Percentiles rank a stretch among this genome's conserved stretches.
phyloP scores from a whole-genome alignment of 2,329 filamentous ascomycete species.

The Alternaria viburni region DNA sequence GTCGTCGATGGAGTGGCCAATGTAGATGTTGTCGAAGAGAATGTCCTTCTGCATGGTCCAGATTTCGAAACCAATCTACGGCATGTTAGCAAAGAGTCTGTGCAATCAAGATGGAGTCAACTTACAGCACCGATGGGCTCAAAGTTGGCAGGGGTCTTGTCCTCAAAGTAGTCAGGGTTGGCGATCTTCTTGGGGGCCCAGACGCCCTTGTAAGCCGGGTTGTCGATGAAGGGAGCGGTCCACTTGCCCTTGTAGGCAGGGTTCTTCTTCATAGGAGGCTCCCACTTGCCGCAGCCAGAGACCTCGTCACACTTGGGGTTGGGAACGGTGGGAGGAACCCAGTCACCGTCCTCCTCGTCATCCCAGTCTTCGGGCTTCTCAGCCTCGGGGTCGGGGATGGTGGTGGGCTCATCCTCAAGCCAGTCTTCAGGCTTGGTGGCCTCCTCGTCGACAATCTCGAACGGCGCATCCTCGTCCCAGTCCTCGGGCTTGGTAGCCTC shows the following conservation, averaged over 20 bases:
- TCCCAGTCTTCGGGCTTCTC: conserved; percentile 99
- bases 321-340: conserved; percentile 84
- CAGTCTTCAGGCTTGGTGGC: conserved; percentile 93
- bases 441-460: conserved; percentile 92
- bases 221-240: conserved; percentile 90
- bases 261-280: conserved; percentile 91
- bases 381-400: conserved; percentile 88
- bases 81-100: conserved; percentile 14
- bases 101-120: conserved; percentile 38
- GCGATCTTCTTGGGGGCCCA: conserved; percentile 96
- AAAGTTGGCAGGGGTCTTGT: conserved; percentile 95
- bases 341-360: conserved; percentile 99
- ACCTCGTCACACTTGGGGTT: conserved; percentile 96
- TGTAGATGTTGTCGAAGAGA: conserved; percentile 99
- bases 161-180: conserved; percentile 96
- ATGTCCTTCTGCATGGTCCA: conserved; percentile 99
- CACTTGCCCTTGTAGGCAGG: conserved; percentile 99
- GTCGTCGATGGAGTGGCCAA: conserved; percentile 94
- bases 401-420: conserved; percentile 86
- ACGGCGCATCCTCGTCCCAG: conserved; percentile 98
- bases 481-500: conserved; percentile 96
- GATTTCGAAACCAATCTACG: conserved; percentile 94
- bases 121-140: conserved; percentile 97
- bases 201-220: conserved; percentile 95
- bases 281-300: conserved; percentile 94